A percentile compares a stretch with the other conserved stretches of the same genome.
These are phyloP conservation scores for Stereum hirsutum DNA, from an alignment of 1,284 basidiomycete species.

Conservation along the genomic window DNA sequence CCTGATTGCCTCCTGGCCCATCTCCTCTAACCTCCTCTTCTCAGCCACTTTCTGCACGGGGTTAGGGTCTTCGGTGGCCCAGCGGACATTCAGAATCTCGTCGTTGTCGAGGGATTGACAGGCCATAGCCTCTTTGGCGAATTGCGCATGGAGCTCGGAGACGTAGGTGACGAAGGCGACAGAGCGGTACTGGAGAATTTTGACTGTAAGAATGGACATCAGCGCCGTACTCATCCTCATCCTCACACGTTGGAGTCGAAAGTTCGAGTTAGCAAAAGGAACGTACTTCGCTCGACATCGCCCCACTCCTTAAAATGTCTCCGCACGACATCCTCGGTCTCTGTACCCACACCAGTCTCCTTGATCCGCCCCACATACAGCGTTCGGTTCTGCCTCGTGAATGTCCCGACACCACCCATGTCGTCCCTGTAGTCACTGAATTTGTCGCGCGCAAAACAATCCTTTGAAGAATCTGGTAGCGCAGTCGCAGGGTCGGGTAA, in stretches of 20 bases:
- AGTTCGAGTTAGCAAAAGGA: conserved; percentile 7
- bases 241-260: too few relatives aligned
- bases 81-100: conserved; percentile 95
- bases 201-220: conserved; percentile 60
- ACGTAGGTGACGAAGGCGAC: conserved; percentile 97
- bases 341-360: conserved; percentile 79
- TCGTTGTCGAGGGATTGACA: conserved; percentile 97
- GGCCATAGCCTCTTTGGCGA: conserved; percentile 98
- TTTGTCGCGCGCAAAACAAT: conserved; percentile 96
- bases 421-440: conserved; percentile 97
- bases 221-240: too few relatives aligned
- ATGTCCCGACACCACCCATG: conserved; percentile 98
- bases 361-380: conserved; percentile 93
- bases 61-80: conserved; percentile 97
- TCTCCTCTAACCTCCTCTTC: conserved; percentile 70
- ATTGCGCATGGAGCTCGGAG: conserved; percentile 82
- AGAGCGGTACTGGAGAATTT: conserved; percentile 87
- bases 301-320: conserved; percentile 98
- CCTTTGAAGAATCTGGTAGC: conserved; percentile 86
- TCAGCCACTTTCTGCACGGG: conserved; percentile 81
- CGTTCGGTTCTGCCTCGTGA: conserved; percentile 90
- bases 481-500: conserved; percentile 66
- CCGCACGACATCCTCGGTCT: conserved; percentile 84
- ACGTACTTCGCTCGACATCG: conserved; percentile 86
- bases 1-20: conserved; percentile 79